Conservation (phyloP, 208 protist genomes). For the Lotmaria passim region DNA sequence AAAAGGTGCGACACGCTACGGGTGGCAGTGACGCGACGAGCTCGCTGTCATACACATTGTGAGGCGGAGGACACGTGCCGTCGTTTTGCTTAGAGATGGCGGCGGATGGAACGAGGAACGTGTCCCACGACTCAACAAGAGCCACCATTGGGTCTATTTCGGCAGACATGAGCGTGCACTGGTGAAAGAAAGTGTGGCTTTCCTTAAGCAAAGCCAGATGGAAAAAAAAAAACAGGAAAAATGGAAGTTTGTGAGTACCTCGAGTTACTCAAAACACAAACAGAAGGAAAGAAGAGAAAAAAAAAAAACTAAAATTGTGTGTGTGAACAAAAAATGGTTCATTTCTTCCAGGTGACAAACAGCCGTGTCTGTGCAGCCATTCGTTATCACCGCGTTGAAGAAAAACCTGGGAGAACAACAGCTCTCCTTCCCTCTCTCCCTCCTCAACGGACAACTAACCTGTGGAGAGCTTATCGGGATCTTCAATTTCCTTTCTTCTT, state of each 20-base stretch:
- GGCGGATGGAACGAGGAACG: conserved; percentile 21
- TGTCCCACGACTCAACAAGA: conserved; percentile 42
- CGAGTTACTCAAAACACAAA: too few species aligned
- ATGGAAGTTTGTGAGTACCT: too few species aligned
- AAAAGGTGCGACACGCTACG: conserved; percentile 13
- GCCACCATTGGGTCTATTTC: conserved; percentile 37
- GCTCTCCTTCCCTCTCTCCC: too few species aligned
- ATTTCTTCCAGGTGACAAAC: too few species aligned
- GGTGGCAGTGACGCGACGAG: too few species aligned
- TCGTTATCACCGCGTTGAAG: too few species aligned
- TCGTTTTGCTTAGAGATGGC: neutral
- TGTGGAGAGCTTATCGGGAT: too few species aligned
- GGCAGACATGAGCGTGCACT: neutral
- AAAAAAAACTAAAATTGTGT: too few species aligned
- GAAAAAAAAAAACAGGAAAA: conserved; percentile 16
- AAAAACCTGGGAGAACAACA: too few species aligned
- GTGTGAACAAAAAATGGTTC: neutral
- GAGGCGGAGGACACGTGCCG: neutral
- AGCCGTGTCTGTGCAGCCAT: too few species aligned
- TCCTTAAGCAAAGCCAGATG: neutral
- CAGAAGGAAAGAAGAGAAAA: conserved; percentile 12
- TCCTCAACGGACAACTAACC: too few species aligned
- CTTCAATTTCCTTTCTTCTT: too few species aligned
- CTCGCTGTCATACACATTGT: neutral
- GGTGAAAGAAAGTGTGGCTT: neutral